Evolutionary conservation across 208 protist genomes (phyloP).

Genomic region (Trypanosomatidae sp.): DNA sequence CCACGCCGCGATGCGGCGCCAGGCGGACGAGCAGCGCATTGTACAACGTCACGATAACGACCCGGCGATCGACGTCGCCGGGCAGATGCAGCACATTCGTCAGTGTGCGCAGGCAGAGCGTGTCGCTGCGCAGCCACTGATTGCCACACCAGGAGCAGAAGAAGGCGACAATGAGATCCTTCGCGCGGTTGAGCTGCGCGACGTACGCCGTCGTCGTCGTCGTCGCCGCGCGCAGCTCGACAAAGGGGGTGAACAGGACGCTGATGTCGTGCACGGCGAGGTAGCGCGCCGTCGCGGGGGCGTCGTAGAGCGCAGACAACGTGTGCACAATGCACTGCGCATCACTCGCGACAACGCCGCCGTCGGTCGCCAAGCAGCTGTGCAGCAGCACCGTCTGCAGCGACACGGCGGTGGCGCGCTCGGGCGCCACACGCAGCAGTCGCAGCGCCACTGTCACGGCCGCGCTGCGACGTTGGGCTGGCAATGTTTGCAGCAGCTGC

Average conservation of each 20-base stretch:
- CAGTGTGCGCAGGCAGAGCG: slow-evolving; percentile 55
- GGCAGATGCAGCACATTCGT: slow-evolving; percentile 78
- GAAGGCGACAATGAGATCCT: slow-evolving; percentile 58
- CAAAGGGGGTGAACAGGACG: slow-evolving; percentile 63
- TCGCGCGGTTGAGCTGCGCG: slow-evolving; percentile 39
- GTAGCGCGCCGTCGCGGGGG: slow-evolving; percentile 51
- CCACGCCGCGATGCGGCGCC: slow-evolving; percentile 69
- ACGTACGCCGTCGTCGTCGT: slow-evolving; percentile 3
- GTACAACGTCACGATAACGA: slow-evolving; percentile 79
- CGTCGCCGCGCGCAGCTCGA: slow-evolving; percentile 15
- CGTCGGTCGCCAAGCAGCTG: slow-evolving; percentile 52
- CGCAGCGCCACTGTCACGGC: slow-evolving; percentile 44
- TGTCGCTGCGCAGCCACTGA: slow-evolving; percentile 62
- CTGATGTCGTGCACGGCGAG: slow-evolving; percentile 50
- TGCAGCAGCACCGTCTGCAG: slow-evolving; percentile 51
- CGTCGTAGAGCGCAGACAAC: slow-evolving; percentile 54
- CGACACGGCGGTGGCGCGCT: slow-evolving; percentile 22
- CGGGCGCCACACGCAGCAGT: slow-evolving; percentile 14
- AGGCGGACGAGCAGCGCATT: slow-evolving; percentile 60
- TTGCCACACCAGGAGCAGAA: slow-evolving; percentile 63
- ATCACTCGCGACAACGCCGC: slow-evolving; percentile 30
- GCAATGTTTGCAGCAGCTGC: slow-evolving; percentile 21
- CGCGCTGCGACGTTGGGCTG: slow-evolving; percentile 30
- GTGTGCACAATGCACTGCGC: slow-evolving; percentile 32
- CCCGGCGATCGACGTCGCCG: slow-evolving; percentile 65